These are phyloP conservation scores for Zarea fungicola DNA, from an alignment of 2,329 filamentous ascomycete genomes.

Conservation along the genomic window DNA sequence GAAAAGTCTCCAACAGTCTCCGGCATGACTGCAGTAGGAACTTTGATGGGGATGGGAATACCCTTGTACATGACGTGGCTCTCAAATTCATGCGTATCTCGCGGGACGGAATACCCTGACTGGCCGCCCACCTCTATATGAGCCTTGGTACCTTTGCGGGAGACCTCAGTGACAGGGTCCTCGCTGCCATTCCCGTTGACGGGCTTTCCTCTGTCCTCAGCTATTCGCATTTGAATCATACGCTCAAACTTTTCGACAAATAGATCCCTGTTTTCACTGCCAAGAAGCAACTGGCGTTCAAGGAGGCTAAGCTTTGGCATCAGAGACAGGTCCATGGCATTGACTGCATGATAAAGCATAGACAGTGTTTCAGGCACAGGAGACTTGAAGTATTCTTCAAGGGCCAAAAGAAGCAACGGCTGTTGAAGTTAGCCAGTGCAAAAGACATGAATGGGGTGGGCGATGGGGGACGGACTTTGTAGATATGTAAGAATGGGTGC, in stretches of 20 bases:
- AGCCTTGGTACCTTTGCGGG: slow-evolving; percentile 57
- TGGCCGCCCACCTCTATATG: slow-evolving; percentile 51
- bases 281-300: slow-evolving; percentile 80
- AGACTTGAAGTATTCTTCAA: slow-evolving; percentile 95
- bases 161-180: slow-evolving; percentile 44
- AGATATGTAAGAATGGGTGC: slow-evolving; percentile 96
- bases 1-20: slow-evolving; percentile 98
- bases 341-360: slow-evolving; percentile 85
- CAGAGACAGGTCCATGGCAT: slow-evolving; percentile 91
- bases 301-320: slow-evolving; percentile 81
- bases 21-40: slow-evolving; percentile 86
- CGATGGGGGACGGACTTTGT: slow-evolving; percentile 61
- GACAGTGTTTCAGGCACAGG: slow-evolving; percentile 84
- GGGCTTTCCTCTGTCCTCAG: slow-evolving; percentile 52
- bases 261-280: slow-evolving; percentile 89
- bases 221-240: slow-evolving; percentile 80
- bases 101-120: slow-evolving; percentile 68
- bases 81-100: slow-evolving; percentile 97
- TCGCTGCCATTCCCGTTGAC: slow-evolving; percentile 34
- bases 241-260: slow-evolving; percentile 97
- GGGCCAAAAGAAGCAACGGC: slow-evolving; percentile 81
- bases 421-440: slow-evolving; percentile 28
- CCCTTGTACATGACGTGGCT: slow-evolving; percentile 93
- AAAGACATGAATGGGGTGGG: slow-evolving; percentile 13
- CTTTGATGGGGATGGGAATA: slow-evolving; percentile 93